Percentiles rank a stretch among this genome's conserved stretches.
Evolutionary conservation across 1,284 basidiomycete species (phyloP).

Genomic region (Salmacisia buchloeana): DNA sequence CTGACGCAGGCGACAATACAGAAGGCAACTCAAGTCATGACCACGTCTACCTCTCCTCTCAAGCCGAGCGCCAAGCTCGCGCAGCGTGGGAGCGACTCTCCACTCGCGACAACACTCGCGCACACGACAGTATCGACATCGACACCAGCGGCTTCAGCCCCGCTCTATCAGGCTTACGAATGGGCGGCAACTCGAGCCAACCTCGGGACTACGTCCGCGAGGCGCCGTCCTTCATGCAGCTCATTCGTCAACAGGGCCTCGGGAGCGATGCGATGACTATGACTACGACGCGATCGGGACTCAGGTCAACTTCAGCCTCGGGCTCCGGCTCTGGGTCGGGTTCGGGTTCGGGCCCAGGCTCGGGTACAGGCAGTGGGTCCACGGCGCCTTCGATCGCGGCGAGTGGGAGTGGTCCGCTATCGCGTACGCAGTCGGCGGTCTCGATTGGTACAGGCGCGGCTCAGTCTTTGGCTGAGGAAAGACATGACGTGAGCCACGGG

Average conservation of each 20-base stretch:
- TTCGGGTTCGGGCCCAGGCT: not conserved
- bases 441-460: not conserved
- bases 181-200: not conserved
- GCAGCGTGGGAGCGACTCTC: not conserved
- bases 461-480: no score
- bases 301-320: not conserved
- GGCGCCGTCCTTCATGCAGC: conserved; percentile 12
- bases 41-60: not conserved
- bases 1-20: no score
- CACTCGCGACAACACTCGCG: not conserved
- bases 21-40: not conserved
- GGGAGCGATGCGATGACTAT: conserved; percentile 7
- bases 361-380: not conserved
- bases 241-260: not conserved
- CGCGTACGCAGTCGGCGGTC: not conserved
- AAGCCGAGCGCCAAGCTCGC: not conserved
- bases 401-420: not conserved
- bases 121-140: not conserved
- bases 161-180: not conserved
- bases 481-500: no score
- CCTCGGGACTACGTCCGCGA: conserved; percentile 10
- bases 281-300: not conserved
- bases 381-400: not conserved
- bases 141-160: not conserved
- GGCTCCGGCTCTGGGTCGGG: not conserved